Conservation (phyloP, 352 stramenopile genomes). For the Salisapilia sapeloensis region DNA sequence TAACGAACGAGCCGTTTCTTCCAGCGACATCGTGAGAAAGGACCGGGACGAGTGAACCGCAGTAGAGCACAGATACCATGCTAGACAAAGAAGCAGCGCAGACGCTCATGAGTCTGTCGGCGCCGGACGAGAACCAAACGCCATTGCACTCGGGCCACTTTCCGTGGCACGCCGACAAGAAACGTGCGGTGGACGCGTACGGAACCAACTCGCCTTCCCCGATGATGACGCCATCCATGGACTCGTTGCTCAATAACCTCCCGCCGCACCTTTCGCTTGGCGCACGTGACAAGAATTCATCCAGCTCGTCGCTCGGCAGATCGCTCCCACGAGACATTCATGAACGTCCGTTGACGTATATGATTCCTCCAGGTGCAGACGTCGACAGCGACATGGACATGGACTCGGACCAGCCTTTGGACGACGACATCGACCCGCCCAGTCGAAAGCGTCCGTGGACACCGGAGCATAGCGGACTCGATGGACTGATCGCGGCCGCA, state of each 20-base stretch:
- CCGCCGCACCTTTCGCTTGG: conserved; percentile 3
- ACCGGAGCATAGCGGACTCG: conserved; percentile 38
- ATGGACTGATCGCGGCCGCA: conserved; percentile 47
- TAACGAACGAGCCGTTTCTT: too few relatives aligned
- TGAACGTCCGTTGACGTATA: conserved; percentile 43
- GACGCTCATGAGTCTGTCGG: conserved; percentile 68
- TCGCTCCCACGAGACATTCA: conserved; percentile 39
- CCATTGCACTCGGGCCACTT: conserved; percentile 36
- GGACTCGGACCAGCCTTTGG: conserved; percentile 26
- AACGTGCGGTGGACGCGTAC: neutral
- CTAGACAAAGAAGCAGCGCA: conserved; percentile 57
- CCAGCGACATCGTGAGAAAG: too few relatives aligned
- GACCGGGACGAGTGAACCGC: neutral
- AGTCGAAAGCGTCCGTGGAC: conserved; percentile 13
- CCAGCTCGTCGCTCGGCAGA: conserved; percentile 11
- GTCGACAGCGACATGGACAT: conserved; percentile 36
- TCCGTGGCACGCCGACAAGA: conserved; percentile 22
- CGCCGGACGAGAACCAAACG: conserved; percentile 49
- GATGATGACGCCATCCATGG: conserved; percentile 10
- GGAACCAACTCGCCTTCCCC: conserved; percentile 7
- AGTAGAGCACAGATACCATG: conserved; percentile 9
- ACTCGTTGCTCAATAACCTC: conserved; percentile 21
- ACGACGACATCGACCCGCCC: conserved; percentile 16
- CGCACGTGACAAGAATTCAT: conserved; percentile 1
- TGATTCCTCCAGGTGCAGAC: conserved; percentile 28